Base-by-base conservation (phyloP, 2,329 filamentous ascomycete species). In the Ceratocystis variospora region DNA sequence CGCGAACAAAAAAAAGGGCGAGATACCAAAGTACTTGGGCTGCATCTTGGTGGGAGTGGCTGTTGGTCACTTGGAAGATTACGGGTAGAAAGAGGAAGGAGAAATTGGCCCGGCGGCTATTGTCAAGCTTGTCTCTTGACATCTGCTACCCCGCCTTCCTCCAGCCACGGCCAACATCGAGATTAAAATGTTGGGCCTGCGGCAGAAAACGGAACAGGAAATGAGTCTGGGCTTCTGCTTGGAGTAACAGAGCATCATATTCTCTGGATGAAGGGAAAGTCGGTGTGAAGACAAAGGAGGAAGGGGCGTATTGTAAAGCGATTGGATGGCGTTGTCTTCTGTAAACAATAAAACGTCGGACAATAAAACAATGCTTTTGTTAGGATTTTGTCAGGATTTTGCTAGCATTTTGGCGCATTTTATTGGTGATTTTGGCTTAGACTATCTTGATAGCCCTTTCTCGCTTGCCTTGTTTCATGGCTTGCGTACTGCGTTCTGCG, bases 291-390 rank as follows among this genome's bases (percentile, higher is more conserved):
- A 19, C 7, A 25, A 12, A 55, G 5, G 19, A 55, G 50, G 50
- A 55, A 55, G 8, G 50, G 25, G 50, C 12, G 19, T 25, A 3
- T 5, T 22, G 19, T 25, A 3, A 48, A 15, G 12, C 0, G 48
- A 53, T 12, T 19, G 48, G 25, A 25, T 19, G 48, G 48, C 48
- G 2, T 53, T 37, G 37, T 37, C 10, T 37, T 12, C 37, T 37
- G 37, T 10, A 37, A 37, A 37, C 37, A 37, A 37, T 37, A 10
- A 8, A 37, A 37, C 2, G 22, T 5, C 22, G 0, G 2, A 50
- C 48, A 50, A 53, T 28, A 25, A 53, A 59, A 59, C 53, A 59
- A 59, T 59, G 53, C 25, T n/a, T 15, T 53, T 53, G 48, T 53
- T 50, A 3, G n/a, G 2, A 50, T 50, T 19, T 50, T 28, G 8